Evolutionary conservation across 2,329 filamentous ascomycete species (phyloP).

Genomic region (Sarocladium oryzae): DNA sequence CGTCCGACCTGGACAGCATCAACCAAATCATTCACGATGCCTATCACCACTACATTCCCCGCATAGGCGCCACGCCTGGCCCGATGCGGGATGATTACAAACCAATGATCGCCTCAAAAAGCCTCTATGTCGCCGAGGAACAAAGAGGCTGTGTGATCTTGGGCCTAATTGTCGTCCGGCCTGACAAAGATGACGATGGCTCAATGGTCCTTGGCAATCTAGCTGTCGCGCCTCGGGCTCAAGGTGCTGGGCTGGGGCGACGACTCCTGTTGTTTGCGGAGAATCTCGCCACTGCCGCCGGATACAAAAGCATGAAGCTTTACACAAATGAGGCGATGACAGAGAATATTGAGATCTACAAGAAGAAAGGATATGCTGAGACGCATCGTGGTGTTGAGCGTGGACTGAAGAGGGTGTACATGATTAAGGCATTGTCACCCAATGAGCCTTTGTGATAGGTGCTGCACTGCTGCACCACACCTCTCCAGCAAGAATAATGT

Average conservation of each 20-base stretch:
- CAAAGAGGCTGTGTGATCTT: neutral
- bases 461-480: too few relatives aligned
- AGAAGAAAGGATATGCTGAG: conserved; percentile 1
- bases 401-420: conserved; percentile 2
- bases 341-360: conserved; percentile 1
- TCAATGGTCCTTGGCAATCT: neutral
- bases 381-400: conserved; percentile 3
- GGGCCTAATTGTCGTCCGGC: neutral
- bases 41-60: conserved; percentile 1
- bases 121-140: neutral
- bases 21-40: conserved; percentile 1
- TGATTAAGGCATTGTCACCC: neutral
- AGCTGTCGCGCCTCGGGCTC: neutral
- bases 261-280: neutral
- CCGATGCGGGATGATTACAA: conserved; percentile 1
- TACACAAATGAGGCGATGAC: conserved; percentile 3
- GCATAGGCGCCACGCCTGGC: neutral
- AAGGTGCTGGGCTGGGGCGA: neutral
- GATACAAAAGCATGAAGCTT: conserved; percentile 1
- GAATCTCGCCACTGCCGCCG: neutral
- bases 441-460: too few relatives aligned
- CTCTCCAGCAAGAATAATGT: too few relatives aligned
- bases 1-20: neutral
- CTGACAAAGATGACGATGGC: neutral
- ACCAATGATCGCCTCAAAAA: neutral